A percentile compares a stretch with the other conserved stretches of the same genome.
Evolutionary conservation across 371 early-diverging fungal genomes (phyloP).

Genomic region (Lichtheimia corymbifera): DNA sequence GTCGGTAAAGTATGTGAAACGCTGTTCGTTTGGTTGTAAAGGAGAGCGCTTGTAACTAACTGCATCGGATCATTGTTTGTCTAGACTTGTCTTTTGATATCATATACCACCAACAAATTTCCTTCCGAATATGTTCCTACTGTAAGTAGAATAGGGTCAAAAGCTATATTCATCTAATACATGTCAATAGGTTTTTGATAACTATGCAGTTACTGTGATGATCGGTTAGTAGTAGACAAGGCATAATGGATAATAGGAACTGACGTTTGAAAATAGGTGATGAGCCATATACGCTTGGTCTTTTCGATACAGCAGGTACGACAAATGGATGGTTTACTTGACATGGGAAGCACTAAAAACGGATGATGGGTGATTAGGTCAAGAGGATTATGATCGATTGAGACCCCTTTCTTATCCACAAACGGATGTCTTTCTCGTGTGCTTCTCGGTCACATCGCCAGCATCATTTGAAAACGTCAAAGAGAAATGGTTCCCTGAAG

Average conservation of each 20-base stretch:
- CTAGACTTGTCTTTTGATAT: slow-evolving; percentile 95
- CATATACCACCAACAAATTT: slow-evolving; percentile 98
- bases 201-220: slow-evolving; percentile 99
- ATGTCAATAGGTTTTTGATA: slow-evolving; percentile 87
- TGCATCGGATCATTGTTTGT: neutral
- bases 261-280: slow-evolving; percentile 41
- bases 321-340: neutral
- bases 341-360: neutral
- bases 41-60: neutral
- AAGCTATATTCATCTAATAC: neutral
- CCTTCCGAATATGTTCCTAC: slow-evolving; percentile 98
- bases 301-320: slow-evolving; percentile 97
- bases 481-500: slow-evolving; percentile 91
- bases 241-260: neutral
- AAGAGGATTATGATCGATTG: slow-evolving; percentile 98
- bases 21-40: neutral
- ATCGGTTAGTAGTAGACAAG: slow-evolving; percentile 63
- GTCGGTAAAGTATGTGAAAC: slow-evolving; percentile 84
- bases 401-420: slow-evolving; percentile 95
- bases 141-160: slow-evolving; percentile 36
- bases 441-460: slow-evolving; percentile 94
- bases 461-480: slow-evolving; percentile 92
- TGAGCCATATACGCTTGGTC: slow-evolving; percentile 87
- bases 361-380: slow-evolving; percentile 45
- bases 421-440: slow-evolving; percentile 93